Evolutionary conservation across 495 filamentous ascomycete genomes (phyloP).

Genomic region (Platismatia glauca): DNA sequence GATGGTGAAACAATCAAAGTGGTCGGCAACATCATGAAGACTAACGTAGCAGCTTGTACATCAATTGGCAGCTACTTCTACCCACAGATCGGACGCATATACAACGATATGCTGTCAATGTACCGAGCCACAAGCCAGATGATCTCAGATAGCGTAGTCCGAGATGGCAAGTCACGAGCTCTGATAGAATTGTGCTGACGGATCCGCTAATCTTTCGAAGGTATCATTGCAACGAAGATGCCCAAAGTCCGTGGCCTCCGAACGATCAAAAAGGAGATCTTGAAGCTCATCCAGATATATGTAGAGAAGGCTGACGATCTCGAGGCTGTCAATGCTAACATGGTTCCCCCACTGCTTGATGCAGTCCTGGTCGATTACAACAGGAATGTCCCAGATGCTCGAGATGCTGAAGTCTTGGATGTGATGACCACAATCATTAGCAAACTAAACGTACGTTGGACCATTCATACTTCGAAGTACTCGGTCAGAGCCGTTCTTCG

Average conservation of each 20-base stretch:
- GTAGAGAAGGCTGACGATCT: slow-evolving; percentile 96
- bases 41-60: slow-evolving; percentile 91
- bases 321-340: slow-evolving; percentile 82
- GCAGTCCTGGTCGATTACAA: slow-evolving; percentile 94
- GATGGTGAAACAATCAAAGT: slow-evolving; percentile 93
- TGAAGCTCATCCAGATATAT: slow-evolving; percentile 96
- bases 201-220: slow-evolving; percentile 37
- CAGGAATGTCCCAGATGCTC: slow-evolving; percentile 89
- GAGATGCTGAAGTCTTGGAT: slow-evolving; percentile 92
- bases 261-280: slow-evolving; percentile 98
- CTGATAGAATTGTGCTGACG: background rate
- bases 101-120: slow-evolving; percentile 98
- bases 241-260: slow-evolving; percentile 88
- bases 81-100: slow-evolving; percentile 96
- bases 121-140: slow-evolving; percentile 91
- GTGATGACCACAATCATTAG: slow-evolving; percentile 96
- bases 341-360: slow-evolving; percentile 94
- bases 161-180: slow-evolving; percentile 57
- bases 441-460: slow-evolving; percentile 80
- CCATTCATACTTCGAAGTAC: slow-evolving; percentile 34
- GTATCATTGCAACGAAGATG: slow-evolving; percentile 92
- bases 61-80: slow-evolving; percentile 97
- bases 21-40: slow-evolving; percentile 99
- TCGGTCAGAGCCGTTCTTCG: slow-evolving; percentile 28
- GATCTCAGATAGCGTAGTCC: slow-evolving; percentile 81